A percentile compares a stretch with the other conserved stretches of the same genome.
phyloP scores from a whole-genome alignment of 1,284 basidiomycete genomes.

The Tilletia horrida region DNA sequence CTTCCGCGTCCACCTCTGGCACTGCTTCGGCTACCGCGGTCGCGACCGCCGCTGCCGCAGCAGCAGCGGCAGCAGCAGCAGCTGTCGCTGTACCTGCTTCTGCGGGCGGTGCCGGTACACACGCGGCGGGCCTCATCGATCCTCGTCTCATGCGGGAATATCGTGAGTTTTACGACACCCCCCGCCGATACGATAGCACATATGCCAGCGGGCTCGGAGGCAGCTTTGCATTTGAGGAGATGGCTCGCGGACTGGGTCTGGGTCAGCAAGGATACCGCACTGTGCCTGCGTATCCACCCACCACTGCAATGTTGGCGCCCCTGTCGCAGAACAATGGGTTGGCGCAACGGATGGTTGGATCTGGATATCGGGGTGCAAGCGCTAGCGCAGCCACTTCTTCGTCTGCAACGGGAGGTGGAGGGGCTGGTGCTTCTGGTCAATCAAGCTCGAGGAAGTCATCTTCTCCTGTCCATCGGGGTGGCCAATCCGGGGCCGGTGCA shows the following conservation, averaged over 20 bases:
- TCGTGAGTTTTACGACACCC: conserved; percentile 29
- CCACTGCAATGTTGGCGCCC: conserved; percentile 49
- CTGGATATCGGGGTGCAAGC: background rate
- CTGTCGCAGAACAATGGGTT: conserved; percentile 46
- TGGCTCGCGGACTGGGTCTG: conserved; percentile 43
- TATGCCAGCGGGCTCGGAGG: conserved; percentile 39
- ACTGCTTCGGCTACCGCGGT: background rate
- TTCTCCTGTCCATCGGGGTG: background rate
- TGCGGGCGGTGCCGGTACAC: background rate
- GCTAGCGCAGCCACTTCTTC: background rate
- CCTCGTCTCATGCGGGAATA: conserved; percentile 21
- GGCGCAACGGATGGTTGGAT: conserved; percentile 17
- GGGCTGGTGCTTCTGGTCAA: background rate
- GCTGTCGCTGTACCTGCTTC: background rate
- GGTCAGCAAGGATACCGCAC: conserved; percentile 29
- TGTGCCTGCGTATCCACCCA: conserved; percentile 38
- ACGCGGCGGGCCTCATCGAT: conserved; percentile 10
- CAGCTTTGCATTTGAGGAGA: conserved; percentile 50
- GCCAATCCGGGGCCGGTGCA: background rate
- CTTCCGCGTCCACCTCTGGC: background rate
- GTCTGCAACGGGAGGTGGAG: background rate
- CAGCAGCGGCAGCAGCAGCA: background rate
- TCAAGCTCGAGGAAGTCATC: conserved; percentile 3
- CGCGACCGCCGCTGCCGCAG: background rate
- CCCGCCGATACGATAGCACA: conserved; percentile 30